These are phyloP conservation scores for Pseudonitzschia pungens DNA, from an alignment of 108 stramenopile genomes.

Conservation along the genomic window DNA sequence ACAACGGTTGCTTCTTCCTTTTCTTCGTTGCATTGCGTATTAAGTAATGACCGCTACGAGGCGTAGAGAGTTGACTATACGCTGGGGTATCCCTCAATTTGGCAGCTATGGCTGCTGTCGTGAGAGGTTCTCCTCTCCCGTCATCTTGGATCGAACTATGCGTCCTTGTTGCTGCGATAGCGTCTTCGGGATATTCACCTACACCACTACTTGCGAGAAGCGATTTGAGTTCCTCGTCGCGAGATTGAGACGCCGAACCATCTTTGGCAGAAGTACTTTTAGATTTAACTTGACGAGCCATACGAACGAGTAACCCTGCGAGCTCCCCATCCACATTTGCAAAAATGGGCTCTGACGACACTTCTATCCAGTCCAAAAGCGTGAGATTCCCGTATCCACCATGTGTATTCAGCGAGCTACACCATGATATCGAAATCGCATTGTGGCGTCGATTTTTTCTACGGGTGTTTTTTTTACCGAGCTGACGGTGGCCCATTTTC, in stretches of 20 bases:
- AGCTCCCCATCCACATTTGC: conserved; percentile 48
- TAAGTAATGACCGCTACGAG: conserved; percentile 12
- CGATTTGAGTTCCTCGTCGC: conserved; percentile 37
- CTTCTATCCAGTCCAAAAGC: conserved; percentile 37
- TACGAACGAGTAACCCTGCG: conserved; percentile 22
- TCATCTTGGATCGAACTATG: not conserved
- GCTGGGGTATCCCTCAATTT: conserved; percentile 26
- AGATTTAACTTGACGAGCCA: conserved; percentile 29
- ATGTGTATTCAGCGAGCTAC: conserved; percentile 22
- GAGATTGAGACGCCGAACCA: not conserved
- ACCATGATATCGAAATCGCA: conserved; percentile 34
- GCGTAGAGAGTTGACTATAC: conserved; percentile 11
- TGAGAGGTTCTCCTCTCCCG: conserved; percentile 21
- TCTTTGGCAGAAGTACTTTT: conserved; percentile 17
- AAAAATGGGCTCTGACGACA: conserved; percentile 44
- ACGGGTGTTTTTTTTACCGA: not conserved
- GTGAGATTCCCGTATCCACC: conserved; percentile 39
- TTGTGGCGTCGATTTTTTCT: conserved; percentile 37
- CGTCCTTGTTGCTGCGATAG: not conserved
- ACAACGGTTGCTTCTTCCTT: conserved; percentile 7
- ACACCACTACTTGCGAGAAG: conserved; percentile 21
- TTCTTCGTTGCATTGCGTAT: conserved; percentile 9
- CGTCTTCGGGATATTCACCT: conserved; percentile 2
- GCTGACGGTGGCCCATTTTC: conserved; percentile 41
- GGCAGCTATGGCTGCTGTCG: conserved; percentile 43